phyloP scores from a whole-genome alignment of 2,329 filamentous ascomycete species.

The Xylariaceae sp. region DNA sequence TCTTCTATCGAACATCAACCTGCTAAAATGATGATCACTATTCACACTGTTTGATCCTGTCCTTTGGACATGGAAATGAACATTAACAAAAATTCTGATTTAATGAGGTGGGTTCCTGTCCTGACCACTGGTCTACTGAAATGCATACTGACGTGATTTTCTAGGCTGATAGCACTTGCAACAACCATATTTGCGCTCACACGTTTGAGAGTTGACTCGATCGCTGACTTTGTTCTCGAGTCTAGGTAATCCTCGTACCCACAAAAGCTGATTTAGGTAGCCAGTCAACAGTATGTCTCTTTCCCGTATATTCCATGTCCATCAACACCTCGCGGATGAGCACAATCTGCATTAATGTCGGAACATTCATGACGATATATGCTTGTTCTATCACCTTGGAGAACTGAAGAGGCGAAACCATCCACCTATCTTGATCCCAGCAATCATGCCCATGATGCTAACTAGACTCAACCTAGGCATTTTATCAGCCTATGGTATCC shows the following conservation, averaged over 20 bases:
- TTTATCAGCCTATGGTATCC: too few species aligned
- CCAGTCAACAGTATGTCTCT: constrained; percentile 6
- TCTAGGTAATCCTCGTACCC: constrained; percentile 17
- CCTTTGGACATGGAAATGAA: constrained; percentile 33
- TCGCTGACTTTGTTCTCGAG: constrained; percentile 5
- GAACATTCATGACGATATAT: constrained; percentile 54
- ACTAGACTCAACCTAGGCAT: neutral
- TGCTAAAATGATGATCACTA: constrained; percentile 34
- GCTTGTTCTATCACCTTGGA: constrained; percentile 53
- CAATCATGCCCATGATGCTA: neutral
- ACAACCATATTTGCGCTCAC: constrained; percentile 1
- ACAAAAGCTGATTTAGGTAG: neutral
- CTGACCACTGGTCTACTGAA: too few species aligned
- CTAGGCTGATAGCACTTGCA: constrained; percentile 26
- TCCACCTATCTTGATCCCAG: too few species aligned
- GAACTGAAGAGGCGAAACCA: constrained; percentile 47
- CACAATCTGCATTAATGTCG: constrained; percentile 42
- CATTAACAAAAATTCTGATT: constrained; percentile 35
- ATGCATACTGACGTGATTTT: constrained; percentile 14
- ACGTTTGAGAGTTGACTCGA: neutral
- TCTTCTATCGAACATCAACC: neutral
- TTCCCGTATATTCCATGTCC: constrained; percentile 23
- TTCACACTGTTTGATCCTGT: constrained; percentile 38
- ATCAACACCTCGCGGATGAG: constrained; percentile 44
- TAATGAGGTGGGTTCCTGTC: constrained; percentile 32